Evolutionary conservation across 2,329 filamentous ascomycete species (phyloP), one percentile per base, ranked within the genome.

Genomic region (Kalmusia sp.): DNA sequence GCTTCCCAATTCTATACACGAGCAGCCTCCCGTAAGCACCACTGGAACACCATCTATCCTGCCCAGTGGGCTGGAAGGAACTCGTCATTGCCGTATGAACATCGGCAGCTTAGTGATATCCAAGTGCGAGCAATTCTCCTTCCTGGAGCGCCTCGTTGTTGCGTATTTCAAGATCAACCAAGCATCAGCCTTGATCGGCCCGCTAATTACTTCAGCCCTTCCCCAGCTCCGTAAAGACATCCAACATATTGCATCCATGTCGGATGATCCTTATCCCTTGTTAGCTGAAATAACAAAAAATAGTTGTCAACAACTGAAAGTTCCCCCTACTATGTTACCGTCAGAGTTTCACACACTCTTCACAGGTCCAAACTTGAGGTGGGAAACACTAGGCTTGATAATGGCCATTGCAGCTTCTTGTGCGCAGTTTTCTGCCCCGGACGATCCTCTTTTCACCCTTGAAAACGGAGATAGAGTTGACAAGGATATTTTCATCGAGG

Each of bases 231-330:
- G 61, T 9, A 56, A 59, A 46, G 70, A 74, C 38, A 38, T 74
- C 15, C 64, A 68, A 46, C 59, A 63, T 19, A 61, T 73, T 3
- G 44, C 51, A 9, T 51, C 47, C 14, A 45, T 56, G 24, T 59
- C 55, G n/a, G 59, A 48, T 38, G 59, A 68, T 46, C 38, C 52
- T 25, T 61, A 62, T 31, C 38, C 55, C 8, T 52, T 66, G 22
- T 70, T 66, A 49, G 62, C 63, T 15, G 68, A 71, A 37, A 69
- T 74, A 38, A 72, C 68, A 7, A 62, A 55, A 22, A 74, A 73
- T 15, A 72, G 67, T 19, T 55, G 63, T 21, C 59, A 59, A 9
- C 68, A 68, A 15, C 51, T 74, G 31, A 69, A 71, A 49, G 66
- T 73, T 2, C 61, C 70, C n/a, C 34, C 63, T 9, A 58, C 55